A percentile compares a stretch with the other conserved stretches of the same genome.
Conservation (phyloP, 768 basidiomycete genomes). For the Stropharia rugosoannulata region DNA sequence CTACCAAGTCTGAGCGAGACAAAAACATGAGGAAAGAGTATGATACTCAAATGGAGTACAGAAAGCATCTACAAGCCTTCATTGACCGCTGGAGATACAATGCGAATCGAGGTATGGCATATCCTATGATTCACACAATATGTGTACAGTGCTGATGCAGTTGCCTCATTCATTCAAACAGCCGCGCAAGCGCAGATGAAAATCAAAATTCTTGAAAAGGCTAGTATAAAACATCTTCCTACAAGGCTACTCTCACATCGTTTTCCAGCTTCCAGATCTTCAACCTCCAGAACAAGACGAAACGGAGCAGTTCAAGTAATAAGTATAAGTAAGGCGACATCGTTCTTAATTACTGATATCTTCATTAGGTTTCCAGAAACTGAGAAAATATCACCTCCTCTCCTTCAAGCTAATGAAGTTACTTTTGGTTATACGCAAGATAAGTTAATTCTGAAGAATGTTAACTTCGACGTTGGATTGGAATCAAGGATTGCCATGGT, state of each 20-base stretch:
- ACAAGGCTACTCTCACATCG: not conserved
- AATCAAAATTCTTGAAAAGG: conserved; percentile 78
- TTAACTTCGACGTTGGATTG: conserved; percentile 92
- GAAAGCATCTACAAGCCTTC: conserved; percentile 94
- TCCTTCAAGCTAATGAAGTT: conserved; percentile 89
- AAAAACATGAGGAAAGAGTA: conserved; percentile 92
- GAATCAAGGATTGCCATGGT: conserved; percentile 95
- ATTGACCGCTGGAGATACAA: conserved; percentile 99
- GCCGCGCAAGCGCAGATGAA: conserved; percentile 86
- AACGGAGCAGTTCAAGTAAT: conserved; percentile 86
- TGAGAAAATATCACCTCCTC: conserved; percentile 95
- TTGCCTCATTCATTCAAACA: conserved; percentile 20
- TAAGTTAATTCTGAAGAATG: conserved; percentile 69
- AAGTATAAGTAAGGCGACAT: not conserved
- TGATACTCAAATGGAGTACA: conserved; percentile 93
- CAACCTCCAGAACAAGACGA: conserved; percentile 93
- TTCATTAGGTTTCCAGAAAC: conserved; percentile 81
- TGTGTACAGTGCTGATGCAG: not conserved
- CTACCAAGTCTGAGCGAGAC: conserved; percentile 94
- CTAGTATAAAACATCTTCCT: conserved; percentile 16
- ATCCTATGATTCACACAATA: not conserved
- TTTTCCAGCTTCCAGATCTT: conserved; percentile 77
- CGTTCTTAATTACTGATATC: not conserved
- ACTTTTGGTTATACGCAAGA: conserved; percentile 85
- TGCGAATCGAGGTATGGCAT: conserved; percentile 73